Evolutionary conservation across 2,329 filamentous ascomycete genomes (phyloP).

Genomic region (Calonectria pseudoturangicola): DNA sequence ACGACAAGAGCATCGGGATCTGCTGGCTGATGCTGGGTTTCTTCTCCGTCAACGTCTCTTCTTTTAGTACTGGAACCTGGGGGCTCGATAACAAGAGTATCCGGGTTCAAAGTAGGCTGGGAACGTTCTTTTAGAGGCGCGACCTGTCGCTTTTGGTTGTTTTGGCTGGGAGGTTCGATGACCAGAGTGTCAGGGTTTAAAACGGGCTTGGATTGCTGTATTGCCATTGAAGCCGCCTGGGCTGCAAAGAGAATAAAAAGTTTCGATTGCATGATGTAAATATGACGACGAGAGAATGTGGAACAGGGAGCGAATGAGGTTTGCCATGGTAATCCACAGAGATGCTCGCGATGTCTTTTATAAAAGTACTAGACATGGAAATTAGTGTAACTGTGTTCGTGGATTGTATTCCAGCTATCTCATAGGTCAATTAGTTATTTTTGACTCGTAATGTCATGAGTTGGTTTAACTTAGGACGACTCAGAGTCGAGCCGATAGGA

Average conservation of each 20-base stretch:
- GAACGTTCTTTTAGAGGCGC: background rate
- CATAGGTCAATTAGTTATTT: too few species aligned
- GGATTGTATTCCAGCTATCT: too few species aligned
- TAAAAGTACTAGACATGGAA: too few species aligned
- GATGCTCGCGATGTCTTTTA: background rate
- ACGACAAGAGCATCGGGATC: background rate
- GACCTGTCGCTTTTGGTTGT: background rate
- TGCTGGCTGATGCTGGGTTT: background rate
- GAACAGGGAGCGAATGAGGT: background rate
- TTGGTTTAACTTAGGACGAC: too few species aligned
- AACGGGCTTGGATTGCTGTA: background rate
- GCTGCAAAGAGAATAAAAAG: background rate
- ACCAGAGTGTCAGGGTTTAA: background rate
- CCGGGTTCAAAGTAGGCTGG: background rate
- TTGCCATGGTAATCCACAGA: background rate
- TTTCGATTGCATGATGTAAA: background rate
- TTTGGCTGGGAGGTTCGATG: background rate
- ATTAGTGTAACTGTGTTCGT: too few species aligned
- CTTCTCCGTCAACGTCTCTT: background rate
- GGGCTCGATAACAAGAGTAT: background rate
- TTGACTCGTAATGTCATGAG: too few species aligned
- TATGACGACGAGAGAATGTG: background rate
- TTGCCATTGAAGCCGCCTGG: background rate
- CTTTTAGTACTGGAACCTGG: background rate
- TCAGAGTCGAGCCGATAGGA: too few species aligned